Base-by-base conservation (phyloP, 345 rosid species). In the Dimocarpus longan region DNA sequence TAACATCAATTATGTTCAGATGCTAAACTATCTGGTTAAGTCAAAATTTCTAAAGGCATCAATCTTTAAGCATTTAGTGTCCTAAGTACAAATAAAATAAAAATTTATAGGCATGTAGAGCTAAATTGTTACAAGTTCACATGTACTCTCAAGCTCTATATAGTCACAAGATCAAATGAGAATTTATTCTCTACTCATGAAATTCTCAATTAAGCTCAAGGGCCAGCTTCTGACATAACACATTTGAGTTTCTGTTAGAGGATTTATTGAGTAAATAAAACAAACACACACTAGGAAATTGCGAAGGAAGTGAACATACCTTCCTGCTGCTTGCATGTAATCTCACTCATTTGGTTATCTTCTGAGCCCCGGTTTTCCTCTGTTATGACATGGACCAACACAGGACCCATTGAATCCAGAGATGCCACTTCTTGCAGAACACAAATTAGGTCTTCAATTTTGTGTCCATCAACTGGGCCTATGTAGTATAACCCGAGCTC, bases 401-500 rank as follows among this genome's bases (percentile, higher is more conserved):
- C 98, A 65, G 98, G 99, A 77, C 99, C 99, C 93, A 86, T 90
- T 10, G 97, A 87, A 82, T 90, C 92, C 76, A 92, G 81, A 74
- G 96, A 89, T 5, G 95, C 89, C 81, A 93, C 99, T 87, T 90
- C 88, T 76, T 91, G 88, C 77, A 95, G 85, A 83, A 93, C 93
- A 85, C 90, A 88, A 76, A 92, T 85, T 62, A 95, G 78, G 84
- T 95, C 98, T 85, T 93, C 93, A 50, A 91, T 82, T 82, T 88
- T 95, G 90, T 93, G 97, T 48, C 98, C 98, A 84, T 95, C 97
- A 76, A 95, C 91, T 74, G 98, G 98, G 71, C 98, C 98, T 76
- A 93, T 91, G 85, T 92, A 93, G 80, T 93, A 93, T 83, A 95
- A 75, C 39, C 97, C 98, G 70, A 93, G 98, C 83, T 95, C 98